Conservation (phyloP, 192 early-diverging fungal genomes). For the Umbelopsis vinacea region DNA sequence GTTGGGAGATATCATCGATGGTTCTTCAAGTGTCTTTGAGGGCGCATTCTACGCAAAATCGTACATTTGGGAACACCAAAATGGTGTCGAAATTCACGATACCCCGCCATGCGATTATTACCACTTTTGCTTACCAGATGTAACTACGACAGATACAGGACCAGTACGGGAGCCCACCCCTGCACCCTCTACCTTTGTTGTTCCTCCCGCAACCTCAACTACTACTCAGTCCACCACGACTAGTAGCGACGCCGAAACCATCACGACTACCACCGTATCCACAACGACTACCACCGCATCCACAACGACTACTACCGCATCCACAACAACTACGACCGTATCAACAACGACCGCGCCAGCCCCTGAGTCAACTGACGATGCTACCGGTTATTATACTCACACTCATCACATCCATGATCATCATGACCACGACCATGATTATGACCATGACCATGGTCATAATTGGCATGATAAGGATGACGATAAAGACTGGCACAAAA, state of each 20-base stretch:
- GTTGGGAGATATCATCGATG: slow-evolving; percentile 4
- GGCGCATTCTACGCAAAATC: neutral
- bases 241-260: no score
- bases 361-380: neutral
- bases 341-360: neutral
- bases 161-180: no score
- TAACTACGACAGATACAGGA: neutral
- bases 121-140: neutral
- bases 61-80: neutral
- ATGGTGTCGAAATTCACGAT: slow-evolving; percentile 23
- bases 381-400: neutral
- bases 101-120: neutral
- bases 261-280: neutral
- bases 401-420: neutral
- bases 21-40: neutral
- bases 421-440: neutral
- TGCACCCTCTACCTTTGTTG: no score
- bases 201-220: no score
- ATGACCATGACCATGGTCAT: neutral
- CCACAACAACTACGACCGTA: neutral
- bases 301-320: neutral
- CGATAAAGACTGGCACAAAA: neutral
- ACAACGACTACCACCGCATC: neutral
- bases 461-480: neutral
- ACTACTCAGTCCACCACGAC: no score